Base-by-base conservation (phyloP, 2,329 filamentous ascomycete species). In the Cladosporium sp. region DNA sequence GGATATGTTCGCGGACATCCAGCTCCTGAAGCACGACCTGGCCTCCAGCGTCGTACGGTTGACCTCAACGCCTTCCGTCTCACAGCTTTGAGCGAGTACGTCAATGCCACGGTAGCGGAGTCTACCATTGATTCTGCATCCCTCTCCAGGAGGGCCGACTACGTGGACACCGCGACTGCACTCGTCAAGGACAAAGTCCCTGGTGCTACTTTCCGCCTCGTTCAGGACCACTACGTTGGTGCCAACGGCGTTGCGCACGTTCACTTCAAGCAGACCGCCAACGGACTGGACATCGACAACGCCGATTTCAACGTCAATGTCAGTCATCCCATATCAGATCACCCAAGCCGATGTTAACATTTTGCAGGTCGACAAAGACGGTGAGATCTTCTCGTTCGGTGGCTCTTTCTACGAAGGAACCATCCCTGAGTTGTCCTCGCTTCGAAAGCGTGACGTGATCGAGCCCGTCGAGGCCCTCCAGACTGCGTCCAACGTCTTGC, bases 231-330 rank as follows among this genome's bases (percentile, higher is more conserved):
- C 57, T 82, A 82, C 43, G 67, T 77, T 9, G 72, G 78, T n/a
- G 63, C 58, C 39, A 80, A 79, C 48, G 78, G 78, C 7, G 69
- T 83, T 52, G 71, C 70, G 0, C 79, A 83, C 57, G 77, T 81
- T 55, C 73, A 80, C 62, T 79, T 82, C 60, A 78, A 77, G 64
- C 80, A 83, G 65, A 82, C 78, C 0, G 67, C 70, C 6, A 76
- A 81, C 48, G 79, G 75, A 1, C 61, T 82, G 19, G 79, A 82
- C 53, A 74, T 83, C 52, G 79, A 82, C 57, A 82, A 82, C 57
- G 77, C 75, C 1, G 77, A 80, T 59, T 79, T 81, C 58, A 80
- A 81, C 45, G 76, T 82, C 41, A 82, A 82, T 54, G 77, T 81
- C 57, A 67, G 77, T 68, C n/a, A 42, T 16, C 2, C 5, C 4